Evolutionary conservation across 805 yeast genomes (phyloP).

Genomic region (Groenewaldozyma salmanticensis): DNA sequence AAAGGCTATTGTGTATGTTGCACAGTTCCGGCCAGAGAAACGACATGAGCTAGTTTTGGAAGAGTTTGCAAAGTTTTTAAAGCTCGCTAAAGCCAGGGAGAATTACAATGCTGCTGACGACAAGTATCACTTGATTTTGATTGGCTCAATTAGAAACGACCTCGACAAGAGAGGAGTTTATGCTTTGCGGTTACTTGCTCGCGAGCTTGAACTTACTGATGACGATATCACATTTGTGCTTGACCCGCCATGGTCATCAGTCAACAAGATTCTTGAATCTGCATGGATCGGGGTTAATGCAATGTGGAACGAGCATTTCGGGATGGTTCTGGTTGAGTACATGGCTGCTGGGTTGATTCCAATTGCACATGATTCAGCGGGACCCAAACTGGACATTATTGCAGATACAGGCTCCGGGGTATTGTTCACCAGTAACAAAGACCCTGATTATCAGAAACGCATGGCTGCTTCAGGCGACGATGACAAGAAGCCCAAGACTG

Average conservation of each 20-base stretch:
- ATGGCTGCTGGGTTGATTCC: slow-evolving; percentile 81
- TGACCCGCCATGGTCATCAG: slow-evolving; percentile 62
- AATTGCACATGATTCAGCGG: slow-evolving; percentile 88
- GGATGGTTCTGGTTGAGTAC: slow-evolving; percentile 93
- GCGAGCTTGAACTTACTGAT: slow-evolving; percentile 34
- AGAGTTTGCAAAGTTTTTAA: slow-evolving; percentile 51
- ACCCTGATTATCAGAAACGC: slow-evolving; percentile 49
- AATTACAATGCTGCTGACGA: slow-evolving; percentile 12
- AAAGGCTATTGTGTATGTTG: slow-evolving; percentile 47
- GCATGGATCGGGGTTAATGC: slow-evolving; percentile 80
- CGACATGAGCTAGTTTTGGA: slow-evolving; percentile 64
- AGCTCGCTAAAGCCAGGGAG: slow-evolving; percentile 17
- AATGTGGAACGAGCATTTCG: slow-evolving; percentile 99
- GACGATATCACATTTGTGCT: slow-evolving; percentile 44
- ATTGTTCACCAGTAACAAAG: slow-evolving; percentile 60
- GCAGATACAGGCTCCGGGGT: slow-evolving; percentile 58
- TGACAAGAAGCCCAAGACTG: slow-evolving; percentile 28
- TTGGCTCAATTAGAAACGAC: slow-evolving; percentile 75
- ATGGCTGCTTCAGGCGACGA: slow-evolving; percentile 10
- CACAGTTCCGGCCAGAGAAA: slow-evolving; percentile 94
- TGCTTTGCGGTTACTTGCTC: slow-evolving; percentile 36
- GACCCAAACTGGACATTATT: slow-evolving; percentile 84
- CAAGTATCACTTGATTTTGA: slow-evolving; percentile 53
- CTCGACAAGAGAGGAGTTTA: slow-evolving; percentile 55
- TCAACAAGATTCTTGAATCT: slow-evolving; percentile 42